Evolutionary conservation across 805 yeast genomes (phyloP), one percentile per base, ranked within the genome.

Genomic region (Kuraishia hungarica): DNA sequence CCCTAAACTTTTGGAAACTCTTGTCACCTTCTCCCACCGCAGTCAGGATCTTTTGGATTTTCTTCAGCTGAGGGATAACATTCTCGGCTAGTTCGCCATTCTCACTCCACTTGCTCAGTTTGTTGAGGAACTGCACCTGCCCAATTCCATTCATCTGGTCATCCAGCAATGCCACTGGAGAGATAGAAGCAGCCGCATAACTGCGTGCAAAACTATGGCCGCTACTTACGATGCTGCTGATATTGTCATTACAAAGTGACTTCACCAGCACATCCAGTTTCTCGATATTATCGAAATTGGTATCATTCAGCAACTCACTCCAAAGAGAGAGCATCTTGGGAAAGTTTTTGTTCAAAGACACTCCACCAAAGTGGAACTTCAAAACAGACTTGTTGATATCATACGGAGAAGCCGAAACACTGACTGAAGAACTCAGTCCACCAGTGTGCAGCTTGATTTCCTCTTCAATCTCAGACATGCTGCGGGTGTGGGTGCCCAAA

Each of bases 131-230:
- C 61, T 81, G 77, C 46, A 92, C 78, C 63, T 92, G 97, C 50
- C 80, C 80, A 53, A 94, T 73, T n/a, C 98, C 98, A 39, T 78
- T 70, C 17, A 91, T 68, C 10, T 72, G 63, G 62, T 93, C 96
- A 54, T 75, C 75, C 20, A 91, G 75, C 4, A 82, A 76, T 54
- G 81, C 82, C 20, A 83, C 75, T 1, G 79, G 72, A 1, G 90
- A 82, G 2, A 90, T 68, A 28, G 80, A 77, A 0, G 96, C 78
- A 23, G 81, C 74, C 1, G 96, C 84, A 62, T 74, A 80, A 4
- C 83, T 75, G 60, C 83, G 78, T 2, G 98, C 97, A 69, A 80
- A 92, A 1, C 85, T 73, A 65, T 94, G 97, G 0, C 99, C 99
- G 55, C 87, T 75, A 56, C 92, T 94, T 10, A 97, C 92, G 53